phyloP scores from a whole-genome alignment of 1,284 basidiomycete species.

The Ustilago tritici region DNA sequence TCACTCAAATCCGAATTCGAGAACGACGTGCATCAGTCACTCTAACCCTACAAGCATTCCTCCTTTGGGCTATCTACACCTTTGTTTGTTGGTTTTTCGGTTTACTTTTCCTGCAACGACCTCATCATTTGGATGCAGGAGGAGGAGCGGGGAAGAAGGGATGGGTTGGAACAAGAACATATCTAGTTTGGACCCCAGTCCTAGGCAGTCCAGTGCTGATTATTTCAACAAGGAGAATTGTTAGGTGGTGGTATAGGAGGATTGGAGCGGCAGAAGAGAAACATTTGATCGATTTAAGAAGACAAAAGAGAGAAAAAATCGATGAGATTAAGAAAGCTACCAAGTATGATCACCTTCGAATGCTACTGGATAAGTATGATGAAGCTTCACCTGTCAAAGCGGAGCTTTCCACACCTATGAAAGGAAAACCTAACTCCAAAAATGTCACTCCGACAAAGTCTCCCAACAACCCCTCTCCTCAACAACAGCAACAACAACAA shows the following conservation, averaged over 20 bases:
- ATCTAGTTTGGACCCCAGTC: constrained; percentile 47
- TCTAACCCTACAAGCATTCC: constrained; percentile 84
- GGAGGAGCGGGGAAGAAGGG: constrained; percentile 9
- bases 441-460: constrained; percentile 23
- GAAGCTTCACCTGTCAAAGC: constrained; percentile 71
- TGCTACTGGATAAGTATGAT: constrained; percentile 91
- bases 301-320: constrained; percentile 85
- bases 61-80: constrained; percentile 83
- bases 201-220: constrained; percentile 71
- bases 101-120: constrained; percentile 19
- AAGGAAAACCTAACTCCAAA: constrained; percentile 21
- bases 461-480: constrained; percentile 10
- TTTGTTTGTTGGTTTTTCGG: constrained; percentile 80
- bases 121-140: constrained; percentile 6
- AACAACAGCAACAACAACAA: constrained; percentile 14
- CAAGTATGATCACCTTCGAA: constrained; percentile 91
- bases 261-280: constrained; percentile 88
- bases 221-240: constrained; percentile 82
- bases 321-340: constrained; percentile 98
- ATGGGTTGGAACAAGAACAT: neutral
- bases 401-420: constrained; percentile 25
- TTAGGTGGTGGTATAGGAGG: constrained; percentile 86
- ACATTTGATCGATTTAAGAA: constrained; percentile 80
- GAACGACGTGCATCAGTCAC: constrained; percentile 84
- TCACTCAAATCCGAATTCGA: constrained; percentile 87